These are phyloP conservation scores for Diaporthe amygdali DNA, from an alignment of 2,329 filamentous ascomycete species.

Conservation along the genomic window DNA sequence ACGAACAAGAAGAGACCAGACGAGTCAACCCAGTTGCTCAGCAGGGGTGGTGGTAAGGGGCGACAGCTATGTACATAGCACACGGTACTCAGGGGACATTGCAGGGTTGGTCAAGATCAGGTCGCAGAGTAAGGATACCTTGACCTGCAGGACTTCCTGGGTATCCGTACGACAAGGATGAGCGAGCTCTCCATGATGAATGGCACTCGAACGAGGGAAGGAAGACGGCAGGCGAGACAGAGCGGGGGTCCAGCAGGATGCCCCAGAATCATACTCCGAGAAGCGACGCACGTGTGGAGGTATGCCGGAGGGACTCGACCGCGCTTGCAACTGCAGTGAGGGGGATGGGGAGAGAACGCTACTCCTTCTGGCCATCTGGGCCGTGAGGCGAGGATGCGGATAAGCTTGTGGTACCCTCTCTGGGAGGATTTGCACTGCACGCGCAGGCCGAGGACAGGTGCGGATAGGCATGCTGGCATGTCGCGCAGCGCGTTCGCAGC, in stretches of 20 bases:
- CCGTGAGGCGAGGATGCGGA: slow-evolving; percentile 17
- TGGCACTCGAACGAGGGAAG: neutral
- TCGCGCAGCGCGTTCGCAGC: slow-evolving; percentile 8
- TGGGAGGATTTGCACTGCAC: slow-evolving; percentile 2
- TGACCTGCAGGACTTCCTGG: slow-evolving; percentile 3
- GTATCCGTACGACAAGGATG: slow-evolving; percentile 3
- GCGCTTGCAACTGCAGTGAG: slow-evolving; percentile 18
- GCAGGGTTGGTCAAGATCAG: slow-evolving; percentile 13
- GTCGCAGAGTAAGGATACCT: slow-evolving; percentile 10
- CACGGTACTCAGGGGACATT: neutral
- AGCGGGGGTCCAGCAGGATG: neutral
- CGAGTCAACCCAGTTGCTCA: slow-evolving; percentile 20
- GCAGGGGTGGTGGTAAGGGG: slow-evolving; percentile 18
- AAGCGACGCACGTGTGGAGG: slow-evolving; percentile 17
- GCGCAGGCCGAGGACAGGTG: neutral
- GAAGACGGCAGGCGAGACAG: neutral
- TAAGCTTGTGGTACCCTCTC: neutral
- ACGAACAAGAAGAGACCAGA: slow-evolving; percentile 20
- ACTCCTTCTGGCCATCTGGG: slow-evolving; percentile 22
- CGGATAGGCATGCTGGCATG: neutral
- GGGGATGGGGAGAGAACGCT: slow-evolving; percentile 17
- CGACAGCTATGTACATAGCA: neutral
- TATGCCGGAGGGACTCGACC: slow-evolving; percentile 18
- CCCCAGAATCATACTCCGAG: neutral
- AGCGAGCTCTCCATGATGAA: neutral